Conservation (phyloP, 1,284 basidiomycete genomes). For the Neolentinus lepideus region DNA sequence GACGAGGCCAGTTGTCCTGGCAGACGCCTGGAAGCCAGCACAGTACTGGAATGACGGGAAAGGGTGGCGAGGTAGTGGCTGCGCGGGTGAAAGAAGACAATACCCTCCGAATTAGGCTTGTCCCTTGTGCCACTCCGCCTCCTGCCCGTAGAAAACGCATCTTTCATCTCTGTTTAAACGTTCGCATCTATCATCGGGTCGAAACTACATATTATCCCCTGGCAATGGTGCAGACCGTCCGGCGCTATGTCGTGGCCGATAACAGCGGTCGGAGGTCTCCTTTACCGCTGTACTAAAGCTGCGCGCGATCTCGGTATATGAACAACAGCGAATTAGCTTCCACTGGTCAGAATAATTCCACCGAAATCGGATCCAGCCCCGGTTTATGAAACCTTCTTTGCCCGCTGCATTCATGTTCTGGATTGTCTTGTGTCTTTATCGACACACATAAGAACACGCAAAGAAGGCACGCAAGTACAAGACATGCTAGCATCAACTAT, state of each 20-base stretch:
- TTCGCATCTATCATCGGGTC: background rate
- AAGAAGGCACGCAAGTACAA: background rate
- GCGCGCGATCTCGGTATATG: no score
- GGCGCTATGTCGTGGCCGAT: background rate
- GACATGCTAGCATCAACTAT: background rate
- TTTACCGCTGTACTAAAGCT: background rate
- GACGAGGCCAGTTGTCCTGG: background rate
- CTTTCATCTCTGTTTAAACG: background rate
- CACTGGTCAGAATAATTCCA: background rate
- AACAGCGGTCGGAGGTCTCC: background rate
- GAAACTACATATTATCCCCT: background rate
- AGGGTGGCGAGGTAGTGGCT: background rate
- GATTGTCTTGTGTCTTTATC: background rate
- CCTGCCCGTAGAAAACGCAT: background rate
- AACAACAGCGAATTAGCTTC: no score
- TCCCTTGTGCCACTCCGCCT: background rate
- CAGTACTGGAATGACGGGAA: background rate
- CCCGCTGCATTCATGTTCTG: background rate
- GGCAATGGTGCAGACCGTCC: background rate
- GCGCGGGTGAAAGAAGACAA: background rate
- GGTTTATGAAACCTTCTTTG: background rate
- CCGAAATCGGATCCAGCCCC: background rate
- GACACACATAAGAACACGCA: background rate
- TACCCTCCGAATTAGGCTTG: background rate
- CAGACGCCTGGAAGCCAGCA: background rate